Evolutionary conservation across 805 yeast genomes (phyloP).

Genomic region (Hanseniaspora singularis): DNA sequence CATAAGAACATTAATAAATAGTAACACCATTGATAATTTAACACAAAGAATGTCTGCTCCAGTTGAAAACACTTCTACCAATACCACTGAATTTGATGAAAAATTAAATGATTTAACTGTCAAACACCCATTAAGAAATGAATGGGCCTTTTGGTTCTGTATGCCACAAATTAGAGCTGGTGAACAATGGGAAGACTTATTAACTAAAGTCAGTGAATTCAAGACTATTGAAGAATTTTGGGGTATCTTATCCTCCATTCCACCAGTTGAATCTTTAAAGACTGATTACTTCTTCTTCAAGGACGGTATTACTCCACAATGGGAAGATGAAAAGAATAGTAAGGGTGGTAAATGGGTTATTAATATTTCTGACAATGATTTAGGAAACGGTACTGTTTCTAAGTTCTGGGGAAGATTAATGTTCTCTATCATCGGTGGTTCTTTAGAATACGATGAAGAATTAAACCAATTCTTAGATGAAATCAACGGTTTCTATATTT

Average conservation of each 20-base stretch:
- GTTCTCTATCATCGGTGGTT: constrained; percentile 69
- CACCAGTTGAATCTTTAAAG: constrained; percentile 77
- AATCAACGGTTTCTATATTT: constrained; percentile 88
- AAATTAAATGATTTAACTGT: constrained; percentile 26
- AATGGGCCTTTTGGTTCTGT: constrained; percentile 96
- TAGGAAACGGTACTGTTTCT: constrained; percentile 23
- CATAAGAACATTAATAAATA: too few species aligned
- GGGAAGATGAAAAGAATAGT: constrained; percentile 86
- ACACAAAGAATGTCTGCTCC: constrained; percentile 29
- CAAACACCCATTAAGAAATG: constrained; percentile 73
- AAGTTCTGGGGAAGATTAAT: constrained; percentile 68
- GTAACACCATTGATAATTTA: too few species aligned
- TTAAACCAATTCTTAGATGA: constrained; percentile 52
- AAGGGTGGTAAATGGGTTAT: constrained; percentile 93
- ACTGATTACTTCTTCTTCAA: constrained; percentile 93
- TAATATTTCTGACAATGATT: constrained; percentile 66
- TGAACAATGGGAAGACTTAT: constrained; percentile 84
- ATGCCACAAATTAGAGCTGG: constrained; percentile 70
- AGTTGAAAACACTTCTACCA: constrained; percentile 15
- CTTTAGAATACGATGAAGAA: constrained; percentile 65
- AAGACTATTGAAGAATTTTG: constrained; percentile 96
- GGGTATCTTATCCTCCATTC: constrained; percentile 92
- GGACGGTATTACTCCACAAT: constrained; percentile 90
- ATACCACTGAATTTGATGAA: not conserved
- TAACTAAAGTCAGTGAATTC: constrained; percentile 86